Percentiles rank a stretch among this genome's conserved stretches.
Conservation (phyloP, 75 land plant genomes). For the Selaginella moellendorffii region DNA sequence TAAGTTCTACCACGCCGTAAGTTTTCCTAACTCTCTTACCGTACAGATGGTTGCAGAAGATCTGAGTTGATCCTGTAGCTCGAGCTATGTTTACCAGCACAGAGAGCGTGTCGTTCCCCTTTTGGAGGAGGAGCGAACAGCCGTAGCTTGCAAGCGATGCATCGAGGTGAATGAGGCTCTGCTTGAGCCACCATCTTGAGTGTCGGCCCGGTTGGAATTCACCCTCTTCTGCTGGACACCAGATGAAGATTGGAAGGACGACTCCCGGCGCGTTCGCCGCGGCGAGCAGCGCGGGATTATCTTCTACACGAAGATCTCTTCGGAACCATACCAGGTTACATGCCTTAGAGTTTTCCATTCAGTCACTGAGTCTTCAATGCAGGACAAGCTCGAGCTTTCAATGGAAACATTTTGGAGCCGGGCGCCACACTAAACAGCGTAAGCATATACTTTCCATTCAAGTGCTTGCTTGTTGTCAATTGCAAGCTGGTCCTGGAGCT, state of each 20-base stretch:
- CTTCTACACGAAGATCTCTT: constrained; percentile 87
- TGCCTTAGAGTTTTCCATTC: too few relatives aligned
- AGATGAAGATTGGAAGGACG: constrained; percentile 44
- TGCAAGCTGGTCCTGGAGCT: too few relatives aligned
- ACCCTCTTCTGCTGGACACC: constrained; percentile 76
- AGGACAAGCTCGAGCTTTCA: too few relatives aligned
- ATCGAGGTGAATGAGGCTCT: constrained; percentile 48
- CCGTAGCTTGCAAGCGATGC: constrained; percentile 45
- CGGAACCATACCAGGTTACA: constrained; percentile 99
- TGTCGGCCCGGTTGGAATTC: constrained; percentile 58
- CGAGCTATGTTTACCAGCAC: neutral
- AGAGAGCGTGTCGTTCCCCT: neutral
- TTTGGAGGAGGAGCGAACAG: constrained; percentile 20
- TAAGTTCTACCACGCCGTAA: too few relatives aligned
- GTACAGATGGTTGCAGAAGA: constrained; percentile 72
- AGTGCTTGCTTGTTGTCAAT: too few relatives aligned
- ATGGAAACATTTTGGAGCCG: too few relatives aligned
- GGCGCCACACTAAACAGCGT: too few relatives aligned
- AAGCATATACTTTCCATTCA: too few relatives aligned
- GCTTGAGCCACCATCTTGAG: constrained; percentile 78
- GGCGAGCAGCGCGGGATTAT: constrained; percentile 72
- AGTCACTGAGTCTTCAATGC: too few relatives aligned
- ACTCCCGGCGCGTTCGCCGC: constrained; percentile 52
- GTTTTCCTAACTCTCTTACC: constrained; percentile 31
- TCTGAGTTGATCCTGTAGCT: constrained; percentile 25